A percentile compares a stretch with the other conserved stretches of the same genome.
Evolutionary conservation across 176 grass and related monocot genomes (phyloP).

Genomic region (Rhynchospora pubera): DNA sequence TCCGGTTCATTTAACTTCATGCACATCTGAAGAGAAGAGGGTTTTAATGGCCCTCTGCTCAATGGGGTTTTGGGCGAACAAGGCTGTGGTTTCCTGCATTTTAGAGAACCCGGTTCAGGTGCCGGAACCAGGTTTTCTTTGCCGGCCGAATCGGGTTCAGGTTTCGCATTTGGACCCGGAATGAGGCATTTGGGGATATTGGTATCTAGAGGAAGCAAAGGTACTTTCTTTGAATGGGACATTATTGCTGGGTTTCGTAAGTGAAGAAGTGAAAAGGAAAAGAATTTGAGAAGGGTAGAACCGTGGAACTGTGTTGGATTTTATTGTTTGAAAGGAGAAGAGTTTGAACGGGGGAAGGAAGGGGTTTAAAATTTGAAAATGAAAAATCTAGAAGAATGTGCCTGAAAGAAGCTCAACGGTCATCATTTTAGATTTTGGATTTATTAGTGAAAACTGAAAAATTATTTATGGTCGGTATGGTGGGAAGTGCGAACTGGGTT

Average conservation of each 20-base stretch:
- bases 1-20: constrained; percentile 61
- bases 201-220: constrained; percentile 34
- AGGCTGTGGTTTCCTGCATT: constrained; percentile 13
- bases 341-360: background rate
- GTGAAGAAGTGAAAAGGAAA: background rate
- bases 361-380: constrained; percentile 69
- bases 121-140: constrained; percentile 46
- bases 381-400: background rate
- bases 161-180: background rate
- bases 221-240: constrained; percentile 35
- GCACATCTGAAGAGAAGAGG: constrained; percentile 64
- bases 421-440: constrained; percentile 26
- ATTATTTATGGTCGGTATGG: background rate
- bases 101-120: background rate
- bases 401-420: constrained; percentile 31
- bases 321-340: constrained; percentile 30
- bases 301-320: background rate
- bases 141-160: background rate
- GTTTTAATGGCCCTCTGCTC: constrained; percentile 26
- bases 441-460: background rate
- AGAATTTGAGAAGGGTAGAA: background rate
- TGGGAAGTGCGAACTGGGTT: background rate
- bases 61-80: background rate
- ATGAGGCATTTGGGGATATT: constrained; percentile 20
- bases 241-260: background rate